Conservation (phyloP, 108 stramenopile genomes). For the Cylindrotheca closterium region DNA sequence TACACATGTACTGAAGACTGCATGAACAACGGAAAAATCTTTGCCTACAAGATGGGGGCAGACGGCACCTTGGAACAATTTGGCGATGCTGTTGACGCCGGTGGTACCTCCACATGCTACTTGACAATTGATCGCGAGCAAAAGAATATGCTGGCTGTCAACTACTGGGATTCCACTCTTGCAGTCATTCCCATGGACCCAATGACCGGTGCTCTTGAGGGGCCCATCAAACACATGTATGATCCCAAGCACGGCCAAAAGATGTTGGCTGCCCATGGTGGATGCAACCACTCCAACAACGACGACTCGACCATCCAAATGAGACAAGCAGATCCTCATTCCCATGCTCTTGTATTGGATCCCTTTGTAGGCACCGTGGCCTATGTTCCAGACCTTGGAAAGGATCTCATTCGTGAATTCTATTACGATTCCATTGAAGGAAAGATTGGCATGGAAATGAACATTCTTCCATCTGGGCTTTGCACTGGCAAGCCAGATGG, state of each 20-base stretch:
- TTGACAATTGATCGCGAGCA: constrained; percentile 84
- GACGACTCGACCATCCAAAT: constrained; percentile 78
- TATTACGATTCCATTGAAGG: constrained; percentile 66
- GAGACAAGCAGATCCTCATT: constrained; percentile 94
- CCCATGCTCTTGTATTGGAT: constrained; percentile 93
- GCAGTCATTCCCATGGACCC: constrained; percentile 76
- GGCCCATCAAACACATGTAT: constrained; percentile 51
- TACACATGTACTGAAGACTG: constrained; percentile 96
- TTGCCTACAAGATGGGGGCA: constrained; percentile 66
- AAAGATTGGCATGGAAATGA: constrained; percentile 62
- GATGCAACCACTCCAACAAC: constrained; percentile 86
- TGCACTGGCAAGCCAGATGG: constrained; percentile 88
- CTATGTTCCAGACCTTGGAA: constrained; percentile 91
- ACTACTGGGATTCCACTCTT: constrained; percentile 94
- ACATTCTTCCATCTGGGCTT: constrained; percentile 74
- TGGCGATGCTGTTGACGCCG: constrained; percentile 73
- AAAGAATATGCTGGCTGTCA: constrained; percentile 83
- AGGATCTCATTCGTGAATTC: constrained; percentile 84
- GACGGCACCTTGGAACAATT: constrained; percentile 71
- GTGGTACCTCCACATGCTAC: constrained; percentile 93
- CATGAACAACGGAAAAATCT: constrained; percentile 82
- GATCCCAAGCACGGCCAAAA: constrained; percentile 66
- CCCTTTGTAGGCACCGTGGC: constrained; percentile 87
- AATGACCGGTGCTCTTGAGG: constrained; percentile 67
- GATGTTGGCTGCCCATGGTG: constrained; percentile 71